Base-by-base conservation (phyloP, 2,329 filamentous ascomycete species). In the Fusarium papillatum region DNA sequence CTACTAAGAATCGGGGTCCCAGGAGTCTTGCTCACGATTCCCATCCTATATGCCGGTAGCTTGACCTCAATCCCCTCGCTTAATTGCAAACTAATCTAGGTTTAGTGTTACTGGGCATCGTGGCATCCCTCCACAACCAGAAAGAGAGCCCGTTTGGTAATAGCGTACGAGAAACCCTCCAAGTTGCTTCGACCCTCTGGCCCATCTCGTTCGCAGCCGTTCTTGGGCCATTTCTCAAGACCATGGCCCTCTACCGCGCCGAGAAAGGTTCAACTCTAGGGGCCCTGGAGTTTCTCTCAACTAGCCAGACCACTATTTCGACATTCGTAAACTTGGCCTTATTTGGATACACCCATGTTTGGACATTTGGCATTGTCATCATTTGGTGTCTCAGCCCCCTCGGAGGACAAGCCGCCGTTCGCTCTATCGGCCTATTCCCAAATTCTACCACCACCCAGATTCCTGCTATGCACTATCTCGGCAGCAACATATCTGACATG, bases 201-300 rank as follows among this genome's bases (percentile, higher is more conserved):
- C 73, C 69, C 4, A 75, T 75, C 6, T 14, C 66, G 0, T 75
- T 75, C 6, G 69, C 72, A 0, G 66, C 72, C 1, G 60, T 70
- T 1, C 26, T 75, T 0, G 73, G 64, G 0, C 73, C 72, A 11
- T 14, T 70, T 2, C 62, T 75, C 0, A 75, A 66, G 4, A 24
- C 72, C 0, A 2, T 75, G 0, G 69, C 73, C 0, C 64, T 75
- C 0, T 60, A 67, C 5, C 3, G 14, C 5, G 73, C 66, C 1
- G 73, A 75, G 22, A 2, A 39, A 24, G 70, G 60, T 3, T 61
- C 60, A 0, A 46, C 7, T 0, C 10, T 72, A 1, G 69, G 48
- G 4, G 22, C 64, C 2, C 41, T 72, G 1, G 71, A 74, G 3
- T 75, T 72, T 11, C 36, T 72, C 0, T 17, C 64, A 0, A 68